A percentile compares a stretch with the other conserved stretches of the same genome.
These are phyloP conservation scores for Xylaria acuta DNA, from an alignment of 495 filamentous ascomycete species.

Conservation along the genomic window DNA sequence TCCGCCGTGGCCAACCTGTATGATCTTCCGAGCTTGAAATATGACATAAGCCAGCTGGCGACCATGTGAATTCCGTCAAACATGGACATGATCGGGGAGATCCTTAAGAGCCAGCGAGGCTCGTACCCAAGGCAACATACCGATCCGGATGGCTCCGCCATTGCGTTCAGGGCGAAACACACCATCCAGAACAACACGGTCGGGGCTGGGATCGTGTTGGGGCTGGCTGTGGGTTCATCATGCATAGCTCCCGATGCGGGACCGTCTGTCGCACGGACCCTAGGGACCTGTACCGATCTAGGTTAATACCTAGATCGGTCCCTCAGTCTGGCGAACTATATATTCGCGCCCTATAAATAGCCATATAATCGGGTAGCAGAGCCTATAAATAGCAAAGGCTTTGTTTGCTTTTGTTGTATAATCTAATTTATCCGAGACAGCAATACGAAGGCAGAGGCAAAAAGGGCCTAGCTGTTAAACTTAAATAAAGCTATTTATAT, in stretches of 20 bases:
- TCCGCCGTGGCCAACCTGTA: not conserved
- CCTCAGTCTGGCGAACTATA: no score
- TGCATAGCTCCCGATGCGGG: not conserved
- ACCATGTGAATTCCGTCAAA: not conserved
- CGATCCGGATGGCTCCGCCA: slow-evolving; percentile 1
- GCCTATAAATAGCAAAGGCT: no score
- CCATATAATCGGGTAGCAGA: no score
- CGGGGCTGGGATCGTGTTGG: not conserved
- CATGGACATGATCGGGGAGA: not conserved
- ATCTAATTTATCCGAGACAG: no score
- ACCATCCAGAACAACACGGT: slow-evolving; percentile 1
- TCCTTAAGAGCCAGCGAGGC: not conserved
- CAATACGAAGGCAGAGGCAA: no score
- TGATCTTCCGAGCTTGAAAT: not conserved
- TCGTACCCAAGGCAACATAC: not conserved
- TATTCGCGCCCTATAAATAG: no score
- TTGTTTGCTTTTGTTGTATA: no score
- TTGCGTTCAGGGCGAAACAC: slow-evolving; percentile 1
- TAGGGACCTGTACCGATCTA: no score
- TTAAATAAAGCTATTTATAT: no score
- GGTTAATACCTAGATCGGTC: no score
- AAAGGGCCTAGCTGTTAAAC: no score
- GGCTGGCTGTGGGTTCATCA: not conserved
- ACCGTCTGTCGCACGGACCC: no score
- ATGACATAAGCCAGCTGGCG: not conserved